phyloP scores from a whole-genome alignment of 2,329 filamentous ascomycete species.

The Aspergillus fumigatiaffinis region DNA sequence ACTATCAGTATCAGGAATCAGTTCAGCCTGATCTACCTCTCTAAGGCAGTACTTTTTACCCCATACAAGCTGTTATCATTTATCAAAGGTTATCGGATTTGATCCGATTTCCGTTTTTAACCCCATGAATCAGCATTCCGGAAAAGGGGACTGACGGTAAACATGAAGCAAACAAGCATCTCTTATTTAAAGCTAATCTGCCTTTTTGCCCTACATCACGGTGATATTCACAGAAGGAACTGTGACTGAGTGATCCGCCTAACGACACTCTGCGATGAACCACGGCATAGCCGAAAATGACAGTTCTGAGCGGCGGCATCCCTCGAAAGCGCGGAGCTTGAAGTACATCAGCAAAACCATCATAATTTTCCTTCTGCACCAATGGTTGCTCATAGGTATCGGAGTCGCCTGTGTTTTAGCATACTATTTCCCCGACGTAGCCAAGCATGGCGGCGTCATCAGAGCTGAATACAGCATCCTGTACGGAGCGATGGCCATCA shows the following conservation, averaged over 20 bases:
- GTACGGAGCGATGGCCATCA: constrained; percentile 65
- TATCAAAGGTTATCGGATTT: constrained; percentile 5
- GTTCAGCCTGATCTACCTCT: neutral
- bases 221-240: neutral
- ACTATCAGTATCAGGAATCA: neutral
- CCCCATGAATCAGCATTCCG: neutral
- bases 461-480: constrained; percentile 48
- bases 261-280: neutral
- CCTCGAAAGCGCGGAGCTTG: constrained; percentile 1
- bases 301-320: neutral
- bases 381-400: constrained; percentile 65
- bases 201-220: neutral
- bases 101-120: neutral
- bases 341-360: constrained; percentile 16
- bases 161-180: neutral
- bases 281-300: neutral
- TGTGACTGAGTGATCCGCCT: neutral
- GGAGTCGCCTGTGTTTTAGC: constrained; percentile 51
- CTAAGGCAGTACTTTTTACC: neutral
- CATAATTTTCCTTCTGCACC: constrained; percentile 41
- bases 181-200: neutral
- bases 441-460: constrained; percentile 44
- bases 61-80: neutral
- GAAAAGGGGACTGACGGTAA: neutral
- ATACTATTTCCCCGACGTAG: constrained; percentile 50